phyloP scores from a whole-genome alignment of 257 asterid species.

The Solanum arcanum region DNA sequence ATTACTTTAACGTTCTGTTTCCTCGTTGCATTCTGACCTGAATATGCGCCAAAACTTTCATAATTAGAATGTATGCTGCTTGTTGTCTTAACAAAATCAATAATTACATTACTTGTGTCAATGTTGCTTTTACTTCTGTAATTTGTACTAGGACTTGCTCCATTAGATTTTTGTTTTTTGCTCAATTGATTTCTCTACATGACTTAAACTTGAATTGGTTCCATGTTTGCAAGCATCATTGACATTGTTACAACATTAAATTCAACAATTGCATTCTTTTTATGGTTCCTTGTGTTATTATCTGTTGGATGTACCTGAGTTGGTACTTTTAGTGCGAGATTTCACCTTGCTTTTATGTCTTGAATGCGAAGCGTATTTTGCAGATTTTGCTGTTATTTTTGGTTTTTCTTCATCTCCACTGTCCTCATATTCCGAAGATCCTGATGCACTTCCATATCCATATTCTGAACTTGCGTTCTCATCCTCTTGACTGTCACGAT shows the following conservation, averaged over 20 bases:
- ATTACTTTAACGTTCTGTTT: background rate
- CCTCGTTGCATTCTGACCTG: conserved; percentile 1
- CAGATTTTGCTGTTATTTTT: background rate
- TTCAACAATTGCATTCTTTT: background rate
- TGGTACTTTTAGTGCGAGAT: conserved; percentile 5
- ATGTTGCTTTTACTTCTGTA: background rate
- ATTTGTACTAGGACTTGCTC: background rate
- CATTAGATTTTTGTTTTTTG: background rate
- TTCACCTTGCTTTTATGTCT: background rate
- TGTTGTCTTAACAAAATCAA: background rate
- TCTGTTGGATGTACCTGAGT: background rate
- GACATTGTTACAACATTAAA: background rate
- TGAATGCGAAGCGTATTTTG: background rate
- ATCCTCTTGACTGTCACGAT: background rate
- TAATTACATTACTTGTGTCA: background rate
- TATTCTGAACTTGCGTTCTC: background rate
- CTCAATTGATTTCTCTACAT: background rate
- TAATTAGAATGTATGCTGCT: conserved; percentile 1
- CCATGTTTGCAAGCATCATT: background rate
- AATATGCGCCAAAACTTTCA: background rate
- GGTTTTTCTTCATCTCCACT: background rate
- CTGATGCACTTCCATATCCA: background rate
- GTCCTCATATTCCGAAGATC: background rate
- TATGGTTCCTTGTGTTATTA: background rate
- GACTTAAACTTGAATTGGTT: background rate